phyloP scores from a whole-genome alignment of 2,329 filamentous ascomycete species.

The Neospermospora avenae region DNA sequence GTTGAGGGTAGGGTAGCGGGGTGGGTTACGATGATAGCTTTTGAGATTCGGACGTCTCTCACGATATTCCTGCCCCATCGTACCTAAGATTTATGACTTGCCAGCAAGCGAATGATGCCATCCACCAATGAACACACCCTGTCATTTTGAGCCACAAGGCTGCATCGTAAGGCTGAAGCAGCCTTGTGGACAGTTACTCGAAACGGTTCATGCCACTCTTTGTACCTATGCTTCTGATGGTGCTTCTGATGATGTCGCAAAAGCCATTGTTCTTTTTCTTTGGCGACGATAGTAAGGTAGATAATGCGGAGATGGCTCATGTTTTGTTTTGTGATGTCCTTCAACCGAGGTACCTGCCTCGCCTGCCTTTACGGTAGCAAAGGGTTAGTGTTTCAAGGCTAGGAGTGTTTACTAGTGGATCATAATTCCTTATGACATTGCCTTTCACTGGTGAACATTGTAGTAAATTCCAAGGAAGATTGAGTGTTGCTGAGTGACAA shows the following conservation, averaged over 20 bases:
- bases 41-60: background rate
- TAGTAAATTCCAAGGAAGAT: too few species aligned
- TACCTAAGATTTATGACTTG: conserved; percentile 1
- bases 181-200: background rate
- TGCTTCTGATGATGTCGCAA: too few species aligned
- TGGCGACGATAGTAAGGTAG: too few species aligned
- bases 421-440: background rate
- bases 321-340: too few species aligned
- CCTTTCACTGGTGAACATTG: background rate
- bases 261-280: too few species aligned
- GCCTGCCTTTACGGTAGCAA: too few species aligned
- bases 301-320: too few species aligned
- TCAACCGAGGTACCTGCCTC: too few species aligned
- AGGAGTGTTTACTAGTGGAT: background rate
- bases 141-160: background rate
- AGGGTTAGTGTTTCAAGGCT: background rate
- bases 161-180: background rate
- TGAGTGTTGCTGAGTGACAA: too few species aligned
- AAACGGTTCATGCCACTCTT: too few species aligned
- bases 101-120: background rate
- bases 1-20: conserved; percentile 8
- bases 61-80: background rate
- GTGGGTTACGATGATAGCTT: conserved; percentile 6
- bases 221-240: too few species aligned
- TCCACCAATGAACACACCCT: background rate